Percentiles rank a stretch among this genome's conserved stretches.
phyloP scores from a whole-genome alignment of 306 rosid species.

The Comarum palustre region DNA sequence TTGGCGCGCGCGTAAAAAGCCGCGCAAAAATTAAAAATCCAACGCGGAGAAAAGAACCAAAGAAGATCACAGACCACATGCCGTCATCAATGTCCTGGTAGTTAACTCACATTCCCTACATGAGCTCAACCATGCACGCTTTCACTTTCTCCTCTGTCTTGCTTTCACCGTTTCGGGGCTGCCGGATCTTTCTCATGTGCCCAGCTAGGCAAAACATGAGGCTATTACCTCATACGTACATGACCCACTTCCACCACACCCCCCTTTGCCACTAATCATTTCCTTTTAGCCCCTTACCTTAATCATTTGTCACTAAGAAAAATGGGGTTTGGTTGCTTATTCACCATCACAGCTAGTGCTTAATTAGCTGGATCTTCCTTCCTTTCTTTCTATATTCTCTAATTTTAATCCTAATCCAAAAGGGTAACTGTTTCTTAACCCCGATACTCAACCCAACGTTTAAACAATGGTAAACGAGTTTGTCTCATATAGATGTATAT shows the following conservation, averaged over 20 bases:
- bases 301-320: too few species aligned
- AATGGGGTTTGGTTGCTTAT: too few species aligned
- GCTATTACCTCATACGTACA: neutral
- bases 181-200: neutral
- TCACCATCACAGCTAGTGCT: neutral
- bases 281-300: too few species aligned
- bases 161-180: too few species aligned
- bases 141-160: neutral
- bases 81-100: constrained; percentile 44
- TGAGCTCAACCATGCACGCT: neutral
- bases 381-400: neutral
- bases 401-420: neutral
- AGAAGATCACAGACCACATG: constrained; percentile 48
- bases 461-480: too few species aligned
- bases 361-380: neutral
- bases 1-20: constrained; percentile 19
- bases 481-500: too few species aligned
- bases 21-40: constrained; percentile 1
- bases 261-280: neutral
- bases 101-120: constrained; percentile 40
- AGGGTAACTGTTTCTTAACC: neutral
- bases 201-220: constrained; percentile 6
- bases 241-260: constrained; percentile 5
- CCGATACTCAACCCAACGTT: neutral
- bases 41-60: constrained; percentile 26